Evolutionary conservation across 2,329 filamentous ascomycete genomes (phyloP), one percentile per base, ranked within the genome.

Genomic region (Talaromyces sp.): DNA sequence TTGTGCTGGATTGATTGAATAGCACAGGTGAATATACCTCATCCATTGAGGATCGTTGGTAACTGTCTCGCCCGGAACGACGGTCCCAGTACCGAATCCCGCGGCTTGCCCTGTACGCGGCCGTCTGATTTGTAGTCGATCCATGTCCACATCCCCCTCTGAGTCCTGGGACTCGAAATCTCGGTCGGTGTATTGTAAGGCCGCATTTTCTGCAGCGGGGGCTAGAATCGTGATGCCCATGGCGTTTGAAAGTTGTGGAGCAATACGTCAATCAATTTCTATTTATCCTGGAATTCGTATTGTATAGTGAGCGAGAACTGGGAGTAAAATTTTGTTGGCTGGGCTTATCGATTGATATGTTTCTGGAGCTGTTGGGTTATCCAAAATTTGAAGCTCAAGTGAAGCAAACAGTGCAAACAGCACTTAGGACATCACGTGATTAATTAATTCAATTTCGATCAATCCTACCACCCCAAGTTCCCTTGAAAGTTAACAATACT

Each of bases 11-110:
- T 31, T 31, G 5, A 31, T 31, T 31, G 27, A 31, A 7, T 31
- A 31, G 7, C 27, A 31, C 27, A 31, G 5, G 16, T 33, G 35
- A 41, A 69, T 72, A 31, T 43, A 78, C 76, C 76, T 88, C 94
- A 98, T 98, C 92, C 92, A 98, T 82, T 97, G 93, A n/a, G 92
- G 85, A 78, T 97, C 93, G 69, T 89, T 86, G 11, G 94, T 97
- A 71, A 98, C 91, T 67, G 90, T 81, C 75, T 96, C 91, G 73
- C 94, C 95, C 0, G 94, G 94, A 0, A 93, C 97, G 70, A 97
- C 89, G 70, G 97, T 90, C 52, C 79, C 78, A 41, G 76, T 77
- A 27, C 73, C 69, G 27, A 59, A 61, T 45, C 57, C 61, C 7
- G 27, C 45, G 27, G 41, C 52, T 37, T 60, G 50, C 43, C 37